Conservation (phyloP, 768 basidiomycete genomes). For the Thelephora ganbajun region DNA sequence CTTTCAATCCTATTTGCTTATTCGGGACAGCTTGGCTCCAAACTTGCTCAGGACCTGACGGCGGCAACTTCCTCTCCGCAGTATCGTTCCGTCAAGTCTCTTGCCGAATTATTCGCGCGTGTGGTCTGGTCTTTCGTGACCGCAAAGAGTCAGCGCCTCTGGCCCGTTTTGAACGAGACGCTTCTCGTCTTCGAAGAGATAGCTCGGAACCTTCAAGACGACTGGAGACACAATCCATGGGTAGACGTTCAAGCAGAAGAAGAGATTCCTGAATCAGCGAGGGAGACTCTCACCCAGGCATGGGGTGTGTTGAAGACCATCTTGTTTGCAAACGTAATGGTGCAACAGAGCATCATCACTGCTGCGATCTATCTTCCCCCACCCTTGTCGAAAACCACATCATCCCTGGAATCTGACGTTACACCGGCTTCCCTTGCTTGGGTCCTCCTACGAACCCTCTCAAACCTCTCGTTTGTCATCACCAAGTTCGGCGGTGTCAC, state of each 20-base stretch:
- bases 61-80: constrained; percentile 15
- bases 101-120: constrained; percentile 12
- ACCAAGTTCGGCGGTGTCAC: constrained; percentile 69
- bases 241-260: constrained; percentile 15
- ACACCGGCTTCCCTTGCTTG: constrained; percentile 36
- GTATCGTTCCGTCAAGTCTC: constrained; percentile 13
- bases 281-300: constrained; percentile 30
- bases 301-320: constrained; percentile 66
- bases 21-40: background rate
- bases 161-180: constrained; percentile 13
- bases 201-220: constrained; percentile 10
- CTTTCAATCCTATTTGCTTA: too few relatives aligned
- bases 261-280: constrained; percentile 23
- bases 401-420: background rate
- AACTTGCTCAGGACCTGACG: background rate
- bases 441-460: constrained; percentile 40
- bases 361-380: constrained; percentile 34
- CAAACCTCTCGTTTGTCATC: constrained; percentile 61
- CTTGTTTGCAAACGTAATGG: constrained; percentile 61
- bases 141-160: constrained; percentile 11
- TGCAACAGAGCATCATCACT: constrained; percentile 47
- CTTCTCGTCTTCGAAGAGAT: constrained; percentile 10
- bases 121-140: constrained; percentile 14
- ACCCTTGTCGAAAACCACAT: constrained; percentile 13
- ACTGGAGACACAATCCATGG: constrained; percentile 17